These are phyloP conservation scores for Dioscorea alata DNA, from an alignment of 106 monocot genomes.

Conservation along the genomic window DNA sequence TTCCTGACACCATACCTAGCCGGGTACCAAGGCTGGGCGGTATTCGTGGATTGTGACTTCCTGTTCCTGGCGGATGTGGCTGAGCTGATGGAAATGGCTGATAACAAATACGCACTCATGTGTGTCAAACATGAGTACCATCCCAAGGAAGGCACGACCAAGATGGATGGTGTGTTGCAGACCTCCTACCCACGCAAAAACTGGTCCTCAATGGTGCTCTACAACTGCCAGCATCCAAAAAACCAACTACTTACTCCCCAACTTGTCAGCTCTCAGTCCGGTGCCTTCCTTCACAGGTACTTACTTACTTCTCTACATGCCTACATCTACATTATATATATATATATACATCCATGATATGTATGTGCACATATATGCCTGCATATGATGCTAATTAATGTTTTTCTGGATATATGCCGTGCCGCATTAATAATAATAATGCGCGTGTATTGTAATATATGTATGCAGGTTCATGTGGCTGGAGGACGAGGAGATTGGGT, in stretches of 20 bases:
- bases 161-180: constrained; percentile 94
- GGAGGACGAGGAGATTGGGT: constrained; percentile 81
- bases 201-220: constrained; percentile 93
- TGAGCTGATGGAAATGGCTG: constrained; percentile 35
- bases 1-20: constrained; percentile 87
- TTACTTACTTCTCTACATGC: too few species aligned
- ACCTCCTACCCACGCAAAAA: constrained; percentile 91
- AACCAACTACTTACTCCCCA: constrained; percentile 67
- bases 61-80: constrained; percentile 66
- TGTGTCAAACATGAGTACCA: constrained; percentile 87
- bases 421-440: too few species aligned
- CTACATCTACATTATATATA: too few species aligned
- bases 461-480: constrained; percentile 61
- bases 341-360: too few species aligned
- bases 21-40: constrained; percentile 63
- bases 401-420: too few species aligned
- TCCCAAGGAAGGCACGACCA: constrained; percentile 62
- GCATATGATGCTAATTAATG: too few species aligned
- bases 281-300: constrained; percentile 62
- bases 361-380: too few species aligned
- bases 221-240: constrained; percentile 89
- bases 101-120: constrained; percentile 64
- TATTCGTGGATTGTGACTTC: constrained; percentile 95
- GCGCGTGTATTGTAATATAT: too few species aligned
- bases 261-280: constrained; percentile 57